Evolutionary conservation across 75 land plant species (phyloP).

Genomic region (Cupressus sempervirens): DNA sequence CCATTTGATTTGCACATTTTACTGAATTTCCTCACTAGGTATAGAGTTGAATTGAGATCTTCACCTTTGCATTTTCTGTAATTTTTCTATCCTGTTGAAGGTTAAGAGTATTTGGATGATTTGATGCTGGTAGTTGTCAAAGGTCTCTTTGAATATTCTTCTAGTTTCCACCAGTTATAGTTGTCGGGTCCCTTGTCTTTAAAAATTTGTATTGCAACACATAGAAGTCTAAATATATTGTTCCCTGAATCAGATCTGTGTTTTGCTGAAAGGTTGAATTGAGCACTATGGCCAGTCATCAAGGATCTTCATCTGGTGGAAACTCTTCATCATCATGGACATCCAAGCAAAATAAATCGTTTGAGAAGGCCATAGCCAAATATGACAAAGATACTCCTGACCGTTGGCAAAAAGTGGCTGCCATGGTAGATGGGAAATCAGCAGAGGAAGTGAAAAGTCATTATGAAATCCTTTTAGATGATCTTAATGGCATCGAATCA

Average conservation of each 20-base stretch:
- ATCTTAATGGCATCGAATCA: slow-evolving; percentile 52
- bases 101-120: not conserved
- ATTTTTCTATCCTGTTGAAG: not conserved
- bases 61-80: not conserved
- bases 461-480: slow-evolving; percentile 24
- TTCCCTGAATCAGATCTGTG: not conserved
- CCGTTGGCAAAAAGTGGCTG: slow-evolving; percentile 76
- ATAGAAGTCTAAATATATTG: not conserved
- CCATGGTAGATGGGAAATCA: slow-evolving; percentile 61
- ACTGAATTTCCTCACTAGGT: not conserved
- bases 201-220: not conserved
- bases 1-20: not conserved
- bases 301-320: not conserved
- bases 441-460: slow-evolving; percentile 61
- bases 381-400: slow-evolving; percentile 28
- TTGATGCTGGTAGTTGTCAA: not conserved
- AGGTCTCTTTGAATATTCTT: not conserved
- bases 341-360: slow-evolving; percentile 57
- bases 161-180: not conserved
- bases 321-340: slow-evolving; percentile 37
- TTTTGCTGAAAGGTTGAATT: not conserved
- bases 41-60: not conserved
- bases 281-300: not conserved
- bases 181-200: not conserved
- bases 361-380: slow-evolving; percentile 56